Percentiles rank a stretch among this genome's conserved stretches.
These are phyloP conservation scores for Xylaria sp. DNA, from an alignment of 495 filamentous ascomycete genomes.

Conservation along the genomic window DNA sequence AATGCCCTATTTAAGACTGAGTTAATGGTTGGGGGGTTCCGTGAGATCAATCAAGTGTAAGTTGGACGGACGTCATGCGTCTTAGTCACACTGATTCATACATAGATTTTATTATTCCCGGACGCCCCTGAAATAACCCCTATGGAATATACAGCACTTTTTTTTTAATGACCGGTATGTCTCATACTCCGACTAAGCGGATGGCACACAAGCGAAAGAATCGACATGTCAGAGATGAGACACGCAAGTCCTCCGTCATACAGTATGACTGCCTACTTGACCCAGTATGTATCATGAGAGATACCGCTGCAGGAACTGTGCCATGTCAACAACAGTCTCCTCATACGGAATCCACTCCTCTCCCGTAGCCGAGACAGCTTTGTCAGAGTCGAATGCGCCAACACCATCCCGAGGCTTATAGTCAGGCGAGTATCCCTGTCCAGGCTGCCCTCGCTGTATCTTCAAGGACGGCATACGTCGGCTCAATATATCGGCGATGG, in stretches of 20 bases:
- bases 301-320: conserved; percentile 35
- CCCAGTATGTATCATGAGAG: conserved; percentile 27
- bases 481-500: conserved; percentile 42
- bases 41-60: background rate
- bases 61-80: background rate
- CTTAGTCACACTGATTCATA: background rate
- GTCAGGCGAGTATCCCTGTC: conserved; percentile 33
- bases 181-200: background rate
- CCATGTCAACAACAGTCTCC: conserved; percentile 47
- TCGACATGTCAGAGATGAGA: background rate
- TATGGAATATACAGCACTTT: background rate
- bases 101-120: background rate
- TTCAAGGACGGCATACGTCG: conserved; percentile 30
- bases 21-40: background rate
- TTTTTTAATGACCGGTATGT: background rate
- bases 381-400: conserved; percentile 38
- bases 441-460: conserved; percentile 31
- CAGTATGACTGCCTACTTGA: background rate
- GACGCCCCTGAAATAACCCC: background rate
- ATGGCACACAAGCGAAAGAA: background rate
- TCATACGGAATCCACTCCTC: conserved; percentile 47
- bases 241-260: background rate
- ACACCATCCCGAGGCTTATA: conserved; percentile 28
- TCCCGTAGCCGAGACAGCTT: conserved; percentile 40
- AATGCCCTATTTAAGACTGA: background rate